Percentiles rank a stretch among this genome's conserved stretches.
phyloP scores from a whole-genome alignment of 2,329 filamentous ascomycete genomes.

The Elsinoe fawcettii region DNA sequence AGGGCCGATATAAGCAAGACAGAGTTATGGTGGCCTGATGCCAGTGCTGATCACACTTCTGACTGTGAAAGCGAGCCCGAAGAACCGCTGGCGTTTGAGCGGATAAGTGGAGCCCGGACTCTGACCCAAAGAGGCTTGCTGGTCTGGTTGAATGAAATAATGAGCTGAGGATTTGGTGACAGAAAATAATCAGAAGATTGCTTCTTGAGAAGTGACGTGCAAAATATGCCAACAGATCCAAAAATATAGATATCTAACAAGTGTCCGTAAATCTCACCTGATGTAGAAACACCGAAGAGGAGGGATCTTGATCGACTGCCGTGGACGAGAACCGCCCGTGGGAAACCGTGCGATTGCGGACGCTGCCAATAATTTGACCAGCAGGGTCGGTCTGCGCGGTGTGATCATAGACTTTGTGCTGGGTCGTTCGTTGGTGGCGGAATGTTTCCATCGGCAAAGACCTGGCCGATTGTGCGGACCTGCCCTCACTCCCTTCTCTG shows the following conservation, averaged over 20 bases:
- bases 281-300: background rate
- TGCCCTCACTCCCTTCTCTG: too few species aligned
- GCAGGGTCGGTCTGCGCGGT: background rate
- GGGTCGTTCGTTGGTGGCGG: background rate
- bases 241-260: background rate
- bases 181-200: background rate
- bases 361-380: background rate
- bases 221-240: background rate
- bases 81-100: background rate
- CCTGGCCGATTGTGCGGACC: background rate
- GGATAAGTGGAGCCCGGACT: background rate
- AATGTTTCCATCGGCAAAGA: constrained; percentile 5
- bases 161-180: background rate
- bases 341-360: constrained; percentile 1
- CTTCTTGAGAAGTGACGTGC: too few species aligned
- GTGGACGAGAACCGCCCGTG: background rate
- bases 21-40: constrained; percentile 13
- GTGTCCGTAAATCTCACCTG: background rate
- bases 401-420: constrained; percentile 7
- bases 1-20: constrained; percentile 14
- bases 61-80: background rate
- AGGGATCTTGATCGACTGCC: background rate
- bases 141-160: background rate
- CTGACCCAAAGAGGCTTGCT: background rate
- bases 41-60: background rate